A percentile compares a stretch with the other conserved stretches of the same genome.
Evolutionary conservation across 2,329 filamentous ascomycete species (phyloP).

Genomic region (Stagonosporopsis chrysanthemi): DNA sequence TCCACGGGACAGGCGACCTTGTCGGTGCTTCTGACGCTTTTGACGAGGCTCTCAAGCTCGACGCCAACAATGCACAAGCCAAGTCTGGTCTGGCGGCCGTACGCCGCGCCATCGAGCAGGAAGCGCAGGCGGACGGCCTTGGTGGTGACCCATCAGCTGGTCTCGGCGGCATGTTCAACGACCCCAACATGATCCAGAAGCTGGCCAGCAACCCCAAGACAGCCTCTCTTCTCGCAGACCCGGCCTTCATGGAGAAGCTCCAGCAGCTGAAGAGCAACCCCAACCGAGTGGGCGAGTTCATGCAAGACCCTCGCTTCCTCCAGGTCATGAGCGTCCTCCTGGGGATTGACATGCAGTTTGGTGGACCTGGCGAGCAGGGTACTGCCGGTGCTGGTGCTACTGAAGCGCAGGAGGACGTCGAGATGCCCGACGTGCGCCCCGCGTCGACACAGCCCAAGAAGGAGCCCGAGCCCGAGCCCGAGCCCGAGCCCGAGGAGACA

Average conservation of each 20-base stretch:
- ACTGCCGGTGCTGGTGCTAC: slow-evolving; percentile 48
- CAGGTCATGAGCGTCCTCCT: slow-evolving; percentile 93
- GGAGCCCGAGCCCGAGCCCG: slow-evolving; percentile 60
- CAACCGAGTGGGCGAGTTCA: slow-evolving; percentile 76
- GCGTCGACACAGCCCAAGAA: slow-evolving; percentile 62
- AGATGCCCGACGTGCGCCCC: slow-evolving; percentile 76
- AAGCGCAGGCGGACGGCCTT: slow-evolving; percentile 68
- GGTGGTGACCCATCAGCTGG: slow-evolving; percentile 74
- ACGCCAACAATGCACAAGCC: slow-evolving; percentile 89
- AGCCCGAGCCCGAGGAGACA: slow-evolving; percentile 80
- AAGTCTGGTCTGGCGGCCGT: slow-evolving; percentile 88
- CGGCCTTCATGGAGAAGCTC: slow-evolving; percentile 88
- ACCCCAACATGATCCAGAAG: slow-evolving; percentile 88
- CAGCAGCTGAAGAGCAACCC: slow-evolving; percentile 84
- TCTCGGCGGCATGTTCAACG: slow-evolving; percentile 91
- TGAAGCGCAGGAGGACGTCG: slow-evolving; percentile 73
- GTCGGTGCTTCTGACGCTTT: slow-evolving; percentile 88
- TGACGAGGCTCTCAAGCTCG: slow-evolving; percentile 91
- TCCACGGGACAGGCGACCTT: slow-evolving; percentile 87
- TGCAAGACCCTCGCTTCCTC: slow-evolving; percentile 89
- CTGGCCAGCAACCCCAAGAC: slow-evolving; percentile 96
- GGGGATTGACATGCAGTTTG: slow-evolving; percentile 89
- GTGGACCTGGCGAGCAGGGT: slow-evolving; percentile 57
- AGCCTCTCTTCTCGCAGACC: slow-evolving; percentile 77
- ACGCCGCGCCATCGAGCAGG: slow-evolving; percentile 84